These are phyloP conservation scores for Saccharomycopsis crataegensis DNA, from an alignment of 1,139 yeast genomes.

Conservation along the genomic window DNA sequence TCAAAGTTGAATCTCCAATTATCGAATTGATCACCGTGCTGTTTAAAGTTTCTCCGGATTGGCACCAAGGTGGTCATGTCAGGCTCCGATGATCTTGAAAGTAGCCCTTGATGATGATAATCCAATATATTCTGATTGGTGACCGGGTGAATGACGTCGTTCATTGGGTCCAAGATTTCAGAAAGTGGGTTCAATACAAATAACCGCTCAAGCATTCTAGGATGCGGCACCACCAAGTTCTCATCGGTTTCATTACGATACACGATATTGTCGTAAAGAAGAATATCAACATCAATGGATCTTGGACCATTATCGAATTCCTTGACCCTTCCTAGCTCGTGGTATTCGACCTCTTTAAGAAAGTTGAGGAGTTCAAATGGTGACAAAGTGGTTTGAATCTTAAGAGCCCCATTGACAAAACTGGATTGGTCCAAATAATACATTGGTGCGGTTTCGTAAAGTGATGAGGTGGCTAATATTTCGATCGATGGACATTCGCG, in stretches of 20 bases:
- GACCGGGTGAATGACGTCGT: slow-evolving; percentile 60
- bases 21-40: slow-evolving; percentile 3
- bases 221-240: slow-evolving; percentile 77
- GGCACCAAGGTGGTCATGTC: slow-evolving; percentile 29
- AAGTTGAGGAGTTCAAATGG: slow-evolving; percentile 59
- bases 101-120: slow-evolving; percentile 4
- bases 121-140: slow-evolving; percentile 33
- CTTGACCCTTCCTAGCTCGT: slow-evolving; percentile 64
- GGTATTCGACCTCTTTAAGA: slow-evolving; percentile 72
- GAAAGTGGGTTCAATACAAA: slow-evolving; percentile 87
- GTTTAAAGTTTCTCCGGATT: slow-evolving; percentile 15
- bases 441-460: slow-evolving; percentile 91
- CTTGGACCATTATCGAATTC: slow-evolving; percentile 87
- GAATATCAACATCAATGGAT: slow-evolving; percentile 78
- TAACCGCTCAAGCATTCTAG: slow-evolving; percentile 78
- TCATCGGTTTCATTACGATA: slow-evolving; percentile 23
- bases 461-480: slow-evolving; percentile 60
- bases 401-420: slow-evolving; percentile 78
- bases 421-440: slow-evolving; percentile 73
- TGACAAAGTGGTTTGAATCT: slow-evolving; percentile 44
- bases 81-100: slow-evolving; percentile 14
- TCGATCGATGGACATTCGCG: slow-evolving; percentile 34
- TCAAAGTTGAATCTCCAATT: slow-evolving; percentile 19
- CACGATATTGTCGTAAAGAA: slow-evolving; percentile 58
- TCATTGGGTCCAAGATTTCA: slow-evolving; percentile 56